These are phyloP conservation scores for Phlyctochytrium arcticum DNA, from an alignment of 192 early-diverging fungal species.

Conservation along the genomic window DNA sequence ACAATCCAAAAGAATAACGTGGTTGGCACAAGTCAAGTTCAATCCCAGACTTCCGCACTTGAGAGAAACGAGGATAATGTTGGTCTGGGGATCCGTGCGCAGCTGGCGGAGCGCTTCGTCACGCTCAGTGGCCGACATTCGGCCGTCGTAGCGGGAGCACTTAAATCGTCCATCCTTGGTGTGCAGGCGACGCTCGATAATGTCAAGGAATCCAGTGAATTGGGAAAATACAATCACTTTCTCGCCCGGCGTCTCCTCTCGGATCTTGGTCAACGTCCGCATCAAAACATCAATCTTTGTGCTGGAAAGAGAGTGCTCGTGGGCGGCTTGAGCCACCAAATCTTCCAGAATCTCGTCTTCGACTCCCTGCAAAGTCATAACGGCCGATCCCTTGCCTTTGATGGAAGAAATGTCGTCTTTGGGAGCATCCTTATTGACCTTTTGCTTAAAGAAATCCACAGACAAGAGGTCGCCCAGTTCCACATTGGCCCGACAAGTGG, in stretches of 20 bases:
- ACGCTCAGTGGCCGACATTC: conserved; percentile 13
- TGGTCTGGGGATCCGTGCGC: conserved; percentile 8
- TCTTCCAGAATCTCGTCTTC: neutral
- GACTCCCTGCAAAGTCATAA: too few relatives aligned
- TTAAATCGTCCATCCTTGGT: too few relatives aligned
- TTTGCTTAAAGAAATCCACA: neutral
- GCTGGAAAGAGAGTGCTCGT: conserved; percentile 10
- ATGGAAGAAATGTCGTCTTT: conserved; percentile 13
- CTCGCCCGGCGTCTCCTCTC: conserved; percentile 39
- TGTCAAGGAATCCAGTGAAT: conserved; percentile 38
- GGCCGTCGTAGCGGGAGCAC: conserved; percentile 32
- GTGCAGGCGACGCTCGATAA: too few relatives aligned
- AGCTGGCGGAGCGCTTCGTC: conserved; percentile 10
- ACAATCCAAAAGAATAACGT: conserved; percentile 38
- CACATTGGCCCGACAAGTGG: conserved; percentile 32
- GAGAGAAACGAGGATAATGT: conserved; percentile 60
- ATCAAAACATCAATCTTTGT: conserved; percentile 37
- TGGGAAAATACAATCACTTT: conserved; percentile 43
- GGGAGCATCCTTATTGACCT: conserved; percentile 3
- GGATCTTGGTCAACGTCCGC: conserved; percentile 40
- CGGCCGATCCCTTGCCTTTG: conserved; percentile 8
- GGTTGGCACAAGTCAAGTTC: conserved; percentile 53
- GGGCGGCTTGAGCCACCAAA: conserved; percentile 1
- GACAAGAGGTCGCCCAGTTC: neutral
- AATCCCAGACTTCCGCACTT: conserved; percentile 68